phyloP scores from a whole-genome alignment of 768 basidiomycete genomes.

The Strobilomyces confusus region DNA sequence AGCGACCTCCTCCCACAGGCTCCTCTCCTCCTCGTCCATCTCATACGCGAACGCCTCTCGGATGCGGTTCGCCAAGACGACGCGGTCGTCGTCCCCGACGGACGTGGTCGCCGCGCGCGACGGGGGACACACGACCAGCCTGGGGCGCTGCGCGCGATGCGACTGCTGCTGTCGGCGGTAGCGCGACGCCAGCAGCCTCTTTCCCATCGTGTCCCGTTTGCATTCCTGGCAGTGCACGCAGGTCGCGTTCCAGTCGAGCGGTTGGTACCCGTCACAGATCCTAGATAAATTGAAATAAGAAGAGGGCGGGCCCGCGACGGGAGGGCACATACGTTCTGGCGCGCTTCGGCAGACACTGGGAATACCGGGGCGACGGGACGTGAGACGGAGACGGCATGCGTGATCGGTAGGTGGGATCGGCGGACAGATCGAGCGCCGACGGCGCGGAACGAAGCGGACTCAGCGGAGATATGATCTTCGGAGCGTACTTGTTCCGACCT shows the following conservation, averaged over 20 bases:
- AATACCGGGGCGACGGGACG: conserved; percentile 21
- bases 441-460: conserved; percentile 27
- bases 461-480: conserved; percentile 30
- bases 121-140: not conserved
- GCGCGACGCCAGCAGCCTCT: conserved; percentile 21
- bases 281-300: conserved; percentile 17
- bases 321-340: conserved; percentile 25
- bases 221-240: conserved; percentile 29
- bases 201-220: conserved; percentile 25
- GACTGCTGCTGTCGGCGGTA: conserved; percentile 14
- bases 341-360: conserved; percentile 12
- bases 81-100: conserved; percentile 1
- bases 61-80: conserved; percentile 7
- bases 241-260: conserved; percentile 16
- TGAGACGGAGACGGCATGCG: conserved; percentile 24
- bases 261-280: conserved; percentile 23
- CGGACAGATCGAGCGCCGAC: conserved; percentile 10
- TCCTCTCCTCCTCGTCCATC: conserved; percentile 25
- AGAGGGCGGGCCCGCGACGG: too few relatives aligned
- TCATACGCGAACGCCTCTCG: conserved; percentile 19
- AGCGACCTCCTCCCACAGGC: conserved; percentile 28
- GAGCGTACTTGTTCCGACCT: conserved; percentile 21
- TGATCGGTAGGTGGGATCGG: conserved; percentile 13
- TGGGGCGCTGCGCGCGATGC: conserved; percentile 7
- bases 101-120: not conserved